Conservation (phyloP, 176 grass and related monocot species). For the Carex parvula region DNA sequence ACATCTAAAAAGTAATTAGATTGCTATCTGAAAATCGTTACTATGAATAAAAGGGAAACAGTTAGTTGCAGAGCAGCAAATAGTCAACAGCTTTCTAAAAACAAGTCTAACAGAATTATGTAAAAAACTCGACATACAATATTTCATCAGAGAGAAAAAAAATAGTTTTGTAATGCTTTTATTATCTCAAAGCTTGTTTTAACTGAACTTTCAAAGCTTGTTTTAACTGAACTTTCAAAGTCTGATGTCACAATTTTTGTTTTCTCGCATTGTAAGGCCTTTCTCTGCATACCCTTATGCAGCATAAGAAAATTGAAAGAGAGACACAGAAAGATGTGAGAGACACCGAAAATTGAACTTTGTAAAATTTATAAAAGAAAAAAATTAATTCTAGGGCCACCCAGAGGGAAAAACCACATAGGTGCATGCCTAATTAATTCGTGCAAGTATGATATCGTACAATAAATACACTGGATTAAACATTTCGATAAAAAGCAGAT, state of each 20-base stretch:
- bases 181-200: no score
- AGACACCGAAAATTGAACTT: not conserved
- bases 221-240: constrained; percentile 24
- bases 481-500: no score
- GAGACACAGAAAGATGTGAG: not conserved
- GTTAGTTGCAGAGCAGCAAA: no score
- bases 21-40: no score
- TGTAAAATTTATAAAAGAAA: not conserved
- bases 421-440: not conserved
- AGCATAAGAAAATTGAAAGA: constrained; percentile 15
- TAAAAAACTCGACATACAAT: not conserved
- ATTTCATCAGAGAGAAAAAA: not conserved
- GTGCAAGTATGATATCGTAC: no score
- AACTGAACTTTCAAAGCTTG: no score
- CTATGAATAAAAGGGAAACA: no score
- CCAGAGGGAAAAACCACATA: not conserved
- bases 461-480: no score
- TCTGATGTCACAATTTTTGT: constrained; percentile 30
- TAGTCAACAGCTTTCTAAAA: not conserved
- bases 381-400: not conserved
- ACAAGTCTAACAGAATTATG: not conserved
- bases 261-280: constrained; percentile 40
- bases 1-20: no score
- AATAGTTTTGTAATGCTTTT: constrained; percentile 32
- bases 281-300: constrained; percentile 38